These are phyloP conservation scores for Candida michaelii DNA, from an alignment of 805 yeast genomes.

Conservation along the genomic window DNA sequence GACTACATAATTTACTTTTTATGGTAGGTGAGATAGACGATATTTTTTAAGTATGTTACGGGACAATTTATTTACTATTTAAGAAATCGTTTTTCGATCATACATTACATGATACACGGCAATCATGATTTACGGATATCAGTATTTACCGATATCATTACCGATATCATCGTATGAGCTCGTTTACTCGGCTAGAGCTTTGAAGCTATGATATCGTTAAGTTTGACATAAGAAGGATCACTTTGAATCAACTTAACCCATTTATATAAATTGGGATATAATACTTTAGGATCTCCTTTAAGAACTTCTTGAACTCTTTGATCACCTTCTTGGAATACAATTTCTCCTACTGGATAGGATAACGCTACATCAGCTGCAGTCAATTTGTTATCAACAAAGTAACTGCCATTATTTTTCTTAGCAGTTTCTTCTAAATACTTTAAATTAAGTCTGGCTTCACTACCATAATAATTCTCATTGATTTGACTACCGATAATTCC, in stretches of 20 bases:
- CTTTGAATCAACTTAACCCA: slow-evolving; percentile 20
- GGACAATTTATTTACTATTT: background rate
- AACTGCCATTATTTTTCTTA: slow-evolving; percentile 26
- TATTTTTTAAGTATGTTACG: background rate
- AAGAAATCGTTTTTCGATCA: background rate
- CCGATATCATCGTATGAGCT: background rate
- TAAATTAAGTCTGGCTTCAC: slow-evolving; percentile 25
- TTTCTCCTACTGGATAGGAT: slow-evolving; percentile 42
- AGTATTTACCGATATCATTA: no score
- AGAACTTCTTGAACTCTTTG: slow-evolving; percentile 21
- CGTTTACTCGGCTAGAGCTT: slow-evolving; percentile 5
- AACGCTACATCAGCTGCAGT: slow-evolving; percentile 59
- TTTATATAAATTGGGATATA: slow-evolving; percentile 23
- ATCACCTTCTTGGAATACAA: slow-evolving; percentile 22
- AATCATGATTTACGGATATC: no score
- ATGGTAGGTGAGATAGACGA: no score
- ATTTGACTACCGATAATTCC: slow-evolving; percentile 21
- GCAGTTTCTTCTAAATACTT: slow-evolving; percentile 30
- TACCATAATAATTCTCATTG: slow-evolving; percentile 25
- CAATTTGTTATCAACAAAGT: slow-evolving; percentile 50
- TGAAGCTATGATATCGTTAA: background rate
- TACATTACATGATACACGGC: background rate
- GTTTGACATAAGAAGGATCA: slow-evolving; percentile 8
- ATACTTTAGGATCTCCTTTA: slow-evolving; percentile 7
- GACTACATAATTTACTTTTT: no score